Evolutionary conservation across 805 yeast species (phyloP).

Genomic region (Hanseniaspora clermontiae): DNA sequence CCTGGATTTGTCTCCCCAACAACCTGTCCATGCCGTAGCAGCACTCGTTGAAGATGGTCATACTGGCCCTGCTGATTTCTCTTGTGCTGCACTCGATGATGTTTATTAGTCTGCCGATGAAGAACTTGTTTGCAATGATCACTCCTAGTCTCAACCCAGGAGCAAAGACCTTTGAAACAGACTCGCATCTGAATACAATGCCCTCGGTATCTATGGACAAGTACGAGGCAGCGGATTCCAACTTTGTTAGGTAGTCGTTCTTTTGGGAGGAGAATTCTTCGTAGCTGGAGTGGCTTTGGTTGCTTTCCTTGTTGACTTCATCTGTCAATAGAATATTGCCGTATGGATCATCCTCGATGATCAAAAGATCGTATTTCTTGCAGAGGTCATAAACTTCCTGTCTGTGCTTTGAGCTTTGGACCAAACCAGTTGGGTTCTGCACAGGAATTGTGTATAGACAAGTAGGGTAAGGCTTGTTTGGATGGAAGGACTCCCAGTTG

Average conservation of each 20-base stretch:
- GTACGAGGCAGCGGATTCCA: conserved; percentile 30
- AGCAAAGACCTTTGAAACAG: conserved; percentile 65
- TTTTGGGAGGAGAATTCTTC: conserved; percentile 34
- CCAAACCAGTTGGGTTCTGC: conserved; percentile 74
- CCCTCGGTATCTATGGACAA: conserved; percentile 60
- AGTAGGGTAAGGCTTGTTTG: conserved; percentile 40
- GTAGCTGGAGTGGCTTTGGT: conserved; percentile 30
- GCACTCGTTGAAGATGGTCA: conserved; percentile 11
- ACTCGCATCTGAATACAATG: conserved; percentile 62
- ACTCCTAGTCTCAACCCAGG: conserved; percentile 72
- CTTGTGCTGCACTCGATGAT: conserved; percentile 59
- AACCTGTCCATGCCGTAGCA: conserved; percentile 11
- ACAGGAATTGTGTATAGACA: conserved; percentile 59
- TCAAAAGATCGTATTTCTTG: conserved; percentile 53
- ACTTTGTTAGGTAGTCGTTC: not conserved
- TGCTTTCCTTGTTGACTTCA: conserved; percentile 12
- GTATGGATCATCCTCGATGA: conserved; percentile 80
- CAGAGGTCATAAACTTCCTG: conserved; percentile 46
- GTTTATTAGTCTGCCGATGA: conserved; percentile 41
- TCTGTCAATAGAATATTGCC: conserved; percentile 38
- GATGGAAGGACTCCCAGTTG: conserved; percentile 40
- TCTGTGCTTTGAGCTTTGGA: conserved; percentile 47
- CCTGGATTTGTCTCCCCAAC: conserved; percentile 15
- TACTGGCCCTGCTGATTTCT: conserved; percentile 50
- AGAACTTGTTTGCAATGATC: conserved; percentile 51